A percentile compares a stretch with the other conserved stretches of the same genome.
These are phyloP conservation scores for Calocera viscosa DNA, from an alignment of 768 basidiomycete genomes.

Conservation along the genomic window DNA sequence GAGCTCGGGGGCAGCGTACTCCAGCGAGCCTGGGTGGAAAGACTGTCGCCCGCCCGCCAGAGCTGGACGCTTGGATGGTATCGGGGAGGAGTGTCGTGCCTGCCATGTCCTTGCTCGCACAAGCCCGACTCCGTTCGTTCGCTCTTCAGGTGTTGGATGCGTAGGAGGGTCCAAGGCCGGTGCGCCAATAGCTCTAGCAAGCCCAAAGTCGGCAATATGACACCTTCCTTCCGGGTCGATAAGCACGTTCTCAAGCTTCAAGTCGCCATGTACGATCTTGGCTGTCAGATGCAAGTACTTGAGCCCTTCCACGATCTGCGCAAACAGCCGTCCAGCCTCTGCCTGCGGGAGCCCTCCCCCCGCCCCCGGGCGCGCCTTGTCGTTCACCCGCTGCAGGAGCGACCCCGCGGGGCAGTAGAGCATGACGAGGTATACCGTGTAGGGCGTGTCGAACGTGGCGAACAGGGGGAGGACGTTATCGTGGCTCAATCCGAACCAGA, in stretches of 20 bases:
- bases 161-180: slow-evolving; percentile 17
- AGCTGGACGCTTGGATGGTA: slow-evolving; percentile 20
- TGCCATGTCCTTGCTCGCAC: slow-evolving; percentile 20
- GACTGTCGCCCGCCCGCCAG: slow-evolving; percentile 20
- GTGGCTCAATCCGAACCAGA: slow-evolving; percentile 69
- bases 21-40: slow-evolving; percentile 73
- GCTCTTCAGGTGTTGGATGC: background rate
- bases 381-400: slow-evolving; percentile 59
- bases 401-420: slow-evolving; percentile 75
- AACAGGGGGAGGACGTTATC: slow-evolving; percentile 82
- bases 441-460: slow-evolving; percentile 41
- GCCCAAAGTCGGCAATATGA: slow-evolving; percentile 74
- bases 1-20: slow-evolving; percentile 83
- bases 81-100: slow-evolving; percentile 32
- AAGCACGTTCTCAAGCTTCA: slow-evolving; percentile 95
- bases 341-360: slow-evolving; percentile 62
- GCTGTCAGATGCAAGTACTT: slow-evolving; percentile 71
- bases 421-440: slow-evolving; percentile 70
- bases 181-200: slow-evolving; percentile 52
- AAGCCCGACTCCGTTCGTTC: slow-evolving; percentile 1
- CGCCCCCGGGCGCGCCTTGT: slow-evolving; percentile 30
- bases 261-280: slow-evolving; percentile 75
- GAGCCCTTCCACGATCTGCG: slow-evolving; percentile 71
- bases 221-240: slow-evolving; percentile 82
- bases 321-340: slow-evolving; percentile 73